Base-by-base conservation (phyloP, 2,329 filamentous ascomycete genomes). In the Alternaria arborescens region DNA sequence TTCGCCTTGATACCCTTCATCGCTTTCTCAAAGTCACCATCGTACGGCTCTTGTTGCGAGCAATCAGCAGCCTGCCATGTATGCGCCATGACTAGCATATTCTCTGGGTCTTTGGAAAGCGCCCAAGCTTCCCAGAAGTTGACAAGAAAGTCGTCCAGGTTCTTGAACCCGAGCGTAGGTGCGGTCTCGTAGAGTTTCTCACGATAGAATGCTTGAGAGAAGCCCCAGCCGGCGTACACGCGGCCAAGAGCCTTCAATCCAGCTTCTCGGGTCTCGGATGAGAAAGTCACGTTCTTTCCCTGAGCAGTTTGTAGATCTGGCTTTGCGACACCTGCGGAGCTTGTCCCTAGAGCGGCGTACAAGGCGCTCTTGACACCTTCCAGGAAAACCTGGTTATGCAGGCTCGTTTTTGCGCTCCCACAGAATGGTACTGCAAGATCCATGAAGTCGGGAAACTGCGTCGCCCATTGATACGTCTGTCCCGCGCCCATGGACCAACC, bases 201-300 rank as follows among this genome's bases (percentile, higher is more conserved):
- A 1, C 91, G 85, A 70, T 94, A 94, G 71, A 94, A 94, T 0
- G 90, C 85, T 70, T 94, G 91, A 52, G 88, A 91, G 70, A 94
- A 91, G 0, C 92, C 91, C 91, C 87, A 95, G 0, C 91, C 91
- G 1, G 91, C 91, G 77, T 95, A 95, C 0, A 88, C 91, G 44
- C 90, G 84, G 0, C 86, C 90, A 58, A 94, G 86, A 0, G 91
- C 91, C 70, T 89, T 93, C 41, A 94, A 72, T 0, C 87, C 88
- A 20, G 82, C 79, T 16, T 82, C 79, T 48, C 75, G 85, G 64
- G 89, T 84, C 52, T 86, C 81, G 0, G 79, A 77, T 3, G 80
- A 84, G 84, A 88, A 90, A 0, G 74, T 70, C 41, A 42, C 26
- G 32, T 14, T 81, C 70, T 3, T 64, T 30, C 60, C 60, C 7